Conservation (phyloP, 139 green algal species). For the Chlamydomonas urium region DNA sequence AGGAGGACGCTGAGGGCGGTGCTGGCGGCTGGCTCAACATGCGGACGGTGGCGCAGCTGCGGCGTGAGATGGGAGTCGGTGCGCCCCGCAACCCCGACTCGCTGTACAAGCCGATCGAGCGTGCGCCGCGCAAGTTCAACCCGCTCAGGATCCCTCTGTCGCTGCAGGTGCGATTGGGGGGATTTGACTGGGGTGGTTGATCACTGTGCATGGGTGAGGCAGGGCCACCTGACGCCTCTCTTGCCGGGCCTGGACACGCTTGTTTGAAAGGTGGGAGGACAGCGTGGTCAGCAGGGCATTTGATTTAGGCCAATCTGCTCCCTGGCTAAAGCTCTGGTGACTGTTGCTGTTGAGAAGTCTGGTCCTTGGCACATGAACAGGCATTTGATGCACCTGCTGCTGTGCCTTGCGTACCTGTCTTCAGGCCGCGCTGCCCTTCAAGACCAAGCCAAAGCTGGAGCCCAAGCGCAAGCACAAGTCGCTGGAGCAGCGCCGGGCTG, state of each 20-base stretch:
- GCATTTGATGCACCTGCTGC: no score
- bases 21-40: constrained; percentile 74
- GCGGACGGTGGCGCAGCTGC: constrained; percentile 83
- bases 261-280: no score
- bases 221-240: no score
- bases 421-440: constrained; percentile 86
- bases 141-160: constrained; percentile 82
- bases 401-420: no score
- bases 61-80: constrained; percentile 65
- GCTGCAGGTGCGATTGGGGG: constrained; percentile 51
- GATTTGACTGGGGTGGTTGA: no score
- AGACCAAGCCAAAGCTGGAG: constrained; percentile 90
- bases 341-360: no score
- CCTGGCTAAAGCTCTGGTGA: no score
- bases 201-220: no score
- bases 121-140: constrained; percentile 82
- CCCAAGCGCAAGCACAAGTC: constrained; percentile 59
- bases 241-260: no score
- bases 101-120: constrained; percentile 83
- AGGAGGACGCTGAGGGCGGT: background rate
- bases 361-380: no score
- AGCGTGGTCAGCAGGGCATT: no score
- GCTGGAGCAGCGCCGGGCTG: constrained; percentile 76
- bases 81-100: constrained; percentile 81
- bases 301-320: no score